phyloP scores from a whole-genome alignment of 129 eudicot species.

The Lactuca sativa region DNA sequence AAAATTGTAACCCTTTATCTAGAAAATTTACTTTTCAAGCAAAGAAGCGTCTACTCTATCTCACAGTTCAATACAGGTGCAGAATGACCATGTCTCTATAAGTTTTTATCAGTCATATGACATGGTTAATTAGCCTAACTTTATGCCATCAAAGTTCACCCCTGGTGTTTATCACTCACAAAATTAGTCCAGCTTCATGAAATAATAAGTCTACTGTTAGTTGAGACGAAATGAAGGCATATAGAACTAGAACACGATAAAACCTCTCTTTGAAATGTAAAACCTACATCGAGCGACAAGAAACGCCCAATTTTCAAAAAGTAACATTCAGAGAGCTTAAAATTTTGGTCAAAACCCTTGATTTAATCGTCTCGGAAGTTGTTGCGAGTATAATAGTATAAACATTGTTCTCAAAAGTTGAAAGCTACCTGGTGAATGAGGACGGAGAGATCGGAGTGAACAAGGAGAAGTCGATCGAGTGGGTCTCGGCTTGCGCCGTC shows the following conservation, averaged over 20 bases:
- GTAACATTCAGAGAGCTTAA: not conserved
- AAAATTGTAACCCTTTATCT: too few species aligned
- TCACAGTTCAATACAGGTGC: not conserved
- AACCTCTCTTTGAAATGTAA: not conserved
- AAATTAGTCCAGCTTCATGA: slow-evolving; percentile 1
- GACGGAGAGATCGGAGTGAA: slow-evolving; percentile 70
- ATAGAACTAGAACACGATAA: not conserved
- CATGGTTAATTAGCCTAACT: not conserved
- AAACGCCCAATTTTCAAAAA: slow-evolving; percentile 21
- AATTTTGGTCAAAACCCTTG: not conserved
- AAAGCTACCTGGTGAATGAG: slow-evolving; percentile 59
- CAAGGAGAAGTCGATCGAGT: slow-evolving; percentile 71
- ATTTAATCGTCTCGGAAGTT: not conserved
- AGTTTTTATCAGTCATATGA: not conserved
- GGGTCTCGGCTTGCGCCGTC: slow-evolving; percentile 30
- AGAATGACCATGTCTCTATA: not conserved
- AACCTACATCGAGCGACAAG: not conserved
- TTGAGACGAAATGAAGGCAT: not conserved
- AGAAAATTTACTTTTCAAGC: too few species aligned
- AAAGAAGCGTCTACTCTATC: not conserved
- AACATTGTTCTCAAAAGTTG: not conserved
- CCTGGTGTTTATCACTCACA: not conserved
- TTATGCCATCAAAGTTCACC: not conserved
- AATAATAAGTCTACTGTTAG: not conserved
- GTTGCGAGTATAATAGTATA: not conserved